These are phyloP conservation scores for Ascoidea asiatica DNA, from an alignment of 805 yeast species.

Conservation along the genomic window DNA sequence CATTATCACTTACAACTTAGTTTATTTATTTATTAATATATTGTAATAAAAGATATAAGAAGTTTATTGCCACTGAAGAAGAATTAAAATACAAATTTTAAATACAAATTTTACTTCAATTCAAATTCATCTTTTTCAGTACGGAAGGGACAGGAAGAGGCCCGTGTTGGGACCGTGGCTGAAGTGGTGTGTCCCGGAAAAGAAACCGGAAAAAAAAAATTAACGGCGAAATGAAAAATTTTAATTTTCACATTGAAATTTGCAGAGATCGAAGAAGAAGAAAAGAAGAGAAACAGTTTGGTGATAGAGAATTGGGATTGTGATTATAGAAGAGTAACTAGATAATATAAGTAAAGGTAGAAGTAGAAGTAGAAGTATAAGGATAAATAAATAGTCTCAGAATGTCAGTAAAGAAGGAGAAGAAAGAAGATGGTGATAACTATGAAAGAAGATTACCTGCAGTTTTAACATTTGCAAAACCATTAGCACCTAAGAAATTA, in stretches of 20 bases:
- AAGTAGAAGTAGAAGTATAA: not conserved
- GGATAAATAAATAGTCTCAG: not conserved
- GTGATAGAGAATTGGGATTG: too few species aligned
- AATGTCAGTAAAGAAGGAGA: not conserved
- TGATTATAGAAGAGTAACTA: not conserved
- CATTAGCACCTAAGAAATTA: conserved; percentile 89
- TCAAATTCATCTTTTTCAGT: not conserved
- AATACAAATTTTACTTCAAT: too few species aligned
- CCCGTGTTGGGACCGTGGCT: not conserved
- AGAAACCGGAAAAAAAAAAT: too few species aligned
- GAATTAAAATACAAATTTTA: too few species aligned
- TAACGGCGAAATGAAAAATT: too few species aligned
- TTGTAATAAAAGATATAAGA: not conserved
- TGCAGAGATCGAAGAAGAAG: too few species aligned
- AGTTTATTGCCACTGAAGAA: conserved; percentile 5
- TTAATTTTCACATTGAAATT: too few species aligned
- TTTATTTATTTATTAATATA: not conserved
- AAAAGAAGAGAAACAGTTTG: too few species aligned
- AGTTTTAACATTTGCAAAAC: conserved; percentile 81
- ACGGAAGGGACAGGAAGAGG: conserved; percentile 1
- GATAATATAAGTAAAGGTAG: not conserved
- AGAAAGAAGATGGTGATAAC: conserved; percentile 43
- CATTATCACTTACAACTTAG: not conserved
- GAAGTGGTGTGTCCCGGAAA: too few species aligned
- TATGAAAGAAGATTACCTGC: conserved; percentile 89